phyloP scores from a whole-genome alignment of 768 basidiomycete species.

The Boletellus emodensis region DNA sequence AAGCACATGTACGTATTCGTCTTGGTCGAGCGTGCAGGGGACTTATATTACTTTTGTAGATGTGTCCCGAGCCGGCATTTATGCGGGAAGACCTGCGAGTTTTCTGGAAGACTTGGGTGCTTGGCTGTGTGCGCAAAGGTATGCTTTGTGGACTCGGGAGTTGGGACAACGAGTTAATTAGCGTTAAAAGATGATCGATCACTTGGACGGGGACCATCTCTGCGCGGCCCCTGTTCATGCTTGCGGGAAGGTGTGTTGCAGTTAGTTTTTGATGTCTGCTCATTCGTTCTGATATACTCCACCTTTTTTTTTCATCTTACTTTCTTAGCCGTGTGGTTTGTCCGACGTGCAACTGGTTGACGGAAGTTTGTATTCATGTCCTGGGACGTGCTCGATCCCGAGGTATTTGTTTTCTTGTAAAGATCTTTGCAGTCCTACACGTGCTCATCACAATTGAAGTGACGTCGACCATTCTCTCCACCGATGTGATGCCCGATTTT shows the following conservation, averaged over 20 bases:
- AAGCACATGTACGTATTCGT: slow-evolving; percentile 44
- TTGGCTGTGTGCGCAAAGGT: slow-evolving; percentile 51
- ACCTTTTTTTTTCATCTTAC: too few species aligned
- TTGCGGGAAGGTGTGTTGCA: slow-evolving; percentile 46
- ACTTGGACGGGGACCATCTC: slow-evolving; percentile 46
- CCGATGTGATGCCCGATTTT: slow-evolving; percentile 48
- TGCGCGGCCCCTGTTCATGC: slow-evolving; percentile 52
- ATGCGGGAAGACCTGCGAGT: slow-evolving; percentile 49
- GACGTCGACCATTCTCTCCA: slow-evolving; percentile 44
- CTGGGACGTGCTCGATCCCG: slow-evolving; percentile 38
- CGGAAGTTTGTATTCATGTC: slow-evolving; percentile 38
- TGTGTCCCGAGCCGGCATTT: slow-evolving; percentile 51
- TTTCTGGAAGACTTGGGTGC: slow-evolving; percentile 48
- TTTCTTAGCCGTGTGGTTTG: slow-evolving; percentile 40
- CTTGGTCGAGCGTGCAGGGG: rapidly evolving
- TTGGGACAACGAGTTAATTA: neutral
- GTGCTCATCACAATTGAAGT: slow-evolving; percentile 28
- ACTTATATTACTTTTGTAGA: slow-evolving; percentile 29
- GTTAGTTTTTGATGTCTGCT: too few species aligned
- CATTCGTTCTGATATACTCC: neutral
- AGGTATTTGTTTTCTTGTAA: slow-evolving; percentile 28
- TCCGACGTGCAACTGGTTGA: slow-evolving; percentile 27
- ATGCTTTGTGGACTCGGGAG: neutral
- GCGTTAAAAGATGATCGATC: slow-evolving; percentile 40
- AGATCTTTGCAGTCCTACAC: neutral